Evolutionary conservation across 1,139 yeast species (phyloP).

Genomic region (Yamadazyma triangularis): DNA sequence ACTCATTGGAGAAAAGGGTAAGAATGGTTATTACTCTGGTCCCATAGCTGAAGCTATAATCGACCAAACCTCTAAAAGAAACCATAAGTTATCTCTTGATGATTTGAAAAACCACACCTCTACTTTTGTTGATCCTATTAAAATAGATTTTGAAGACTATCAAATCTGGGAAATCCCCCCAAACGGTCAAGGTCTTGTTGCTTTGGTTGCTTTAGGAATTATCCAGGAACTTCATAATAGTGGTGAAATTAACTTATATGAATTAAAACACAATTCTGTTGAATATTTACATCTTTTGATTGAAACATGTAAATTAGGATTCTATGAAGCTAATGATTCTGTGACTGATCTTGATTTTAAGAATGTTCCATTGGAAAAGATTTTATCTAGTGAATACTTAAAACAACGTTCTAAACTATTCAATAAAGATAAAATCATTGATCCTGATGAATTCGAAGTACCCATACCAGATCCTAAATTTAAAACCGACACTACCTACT

Average conservation of each 20-base stretch:
- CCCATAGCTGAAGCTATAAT: conserved; percentile 63
- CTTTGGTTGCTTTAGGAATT: conserved; percentile 65
- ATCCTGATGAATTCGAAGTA: conserved; percentile 39
- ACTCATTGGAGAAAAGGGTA: conserved; percentile 53
- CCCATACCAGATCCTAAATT: conserved; percentile 62
- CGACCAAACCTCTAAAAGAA: conserved; percentile 44
- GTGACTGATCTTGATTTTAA: conserved; percentile 58
- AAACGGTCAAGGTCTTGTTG: conserved; percentile 76
- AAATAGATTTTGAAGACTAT: conserved; percentile 39
- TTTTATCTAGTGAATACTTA: conserved; percentile 44
- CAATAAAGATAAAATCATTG: conserved; percentile 31
- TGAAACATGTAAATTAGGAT: conserved; percentile 69
- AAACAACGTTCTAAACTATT: conserved; percentile 47
- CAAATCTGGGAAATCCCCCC: conserved; percentile 77
- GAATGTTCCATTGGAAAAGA: conserved; percentile 29
- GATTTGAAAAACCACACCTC: conserved; percentile 56
- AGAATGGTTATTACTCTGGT: conserved; percentile 66
- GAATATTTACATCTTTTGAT: conserved; percentile 67
- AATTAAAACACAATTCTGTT: conserved; percentile 59
- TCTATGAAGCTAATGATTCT: conserved; percentile 72
- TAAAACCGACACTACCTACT: conserved; percentile 74
- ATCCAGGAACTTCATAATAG: conserved; percentile 50
- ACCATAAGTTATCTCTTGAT: conserved; percentile 51
- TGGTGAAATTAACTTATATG: conserved; percentile 41
- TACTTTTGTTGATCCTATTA: conserved; percentile 59